phyloP scores from a whole-genome alignment of 208 protist species.

The Novymonas esmeraldas region DNA sequence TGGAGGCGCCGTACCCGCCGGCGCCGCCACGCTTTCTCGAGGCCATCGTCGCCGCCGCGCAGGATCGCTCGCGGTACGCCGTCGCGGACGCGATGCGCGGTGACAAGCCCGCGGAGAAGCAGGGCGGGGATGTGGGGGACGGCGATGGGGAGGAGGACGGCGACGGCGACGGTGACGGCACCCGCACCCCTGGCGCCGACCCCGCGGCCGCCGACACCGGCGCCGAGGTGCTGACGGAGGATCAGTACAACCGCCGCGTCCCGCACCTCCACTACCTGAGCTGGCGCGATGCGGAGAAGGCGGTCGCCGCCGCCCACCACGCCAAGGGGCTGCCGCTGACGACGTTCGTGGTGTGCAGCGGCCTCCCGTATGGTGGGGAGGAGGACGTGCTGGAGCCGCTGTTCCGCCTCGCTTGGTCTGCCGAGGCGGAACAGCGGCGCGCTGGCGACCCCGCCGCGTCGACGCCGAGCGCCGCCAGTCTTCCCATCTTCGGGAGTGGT shows the following conservation, averaged over 20 bases:
- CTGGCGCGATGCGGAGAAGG: constrained; percentile 93
- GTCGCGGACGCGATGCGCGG: constrained; percentile 31
- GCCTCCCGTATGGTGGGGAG: constrained; percentile 91
- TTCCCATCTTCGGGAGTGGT: constrained; percentile 92
- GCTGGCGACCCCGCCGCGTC: not conserved
- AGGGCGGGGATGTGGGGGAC: constrained; percentile 16
- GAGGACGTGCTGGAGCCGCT: constrained; percentile 88
- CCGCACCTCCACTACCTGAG: constrained; percentile 92
- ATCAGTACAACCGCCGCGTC: constrained; percentile 93
- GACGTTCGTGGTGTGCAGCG: constrained; percentile 90
- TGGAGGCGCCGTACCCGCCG: constrained; percentile 48
- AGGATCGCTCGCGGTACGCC: constrained; percentile 25
- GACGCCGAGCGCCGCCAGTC: constrained; percentile 5
- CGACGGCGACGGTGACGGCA: not conserved
- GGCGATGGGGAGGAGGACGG: constrained; percentile 27
- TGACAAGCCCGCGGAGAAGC: not conserved
- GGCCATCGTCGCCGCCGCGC: constrained; percentile 9
- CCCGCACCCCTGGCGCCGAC: constrained; percentile 25
- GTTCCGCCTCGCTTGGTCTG: constrained; percentile 91
- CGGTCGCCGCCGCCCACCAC: constrained; percentile 81
- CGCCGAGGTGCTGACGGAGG: constrained; percentile 89
- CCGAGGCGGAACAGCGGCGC: constrained; percentile 13
- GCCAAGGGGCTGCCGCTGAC: constrained; percentile 77
- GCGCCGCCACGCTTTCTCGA: constrained; percentile 26
- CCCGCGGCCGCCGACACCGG: constrained; percentile 8